Evolutionary conservation across 2,329 filamentous ascomycete species (phyloP).

Genomic region (Curvularia eragrostidis): DNA sequence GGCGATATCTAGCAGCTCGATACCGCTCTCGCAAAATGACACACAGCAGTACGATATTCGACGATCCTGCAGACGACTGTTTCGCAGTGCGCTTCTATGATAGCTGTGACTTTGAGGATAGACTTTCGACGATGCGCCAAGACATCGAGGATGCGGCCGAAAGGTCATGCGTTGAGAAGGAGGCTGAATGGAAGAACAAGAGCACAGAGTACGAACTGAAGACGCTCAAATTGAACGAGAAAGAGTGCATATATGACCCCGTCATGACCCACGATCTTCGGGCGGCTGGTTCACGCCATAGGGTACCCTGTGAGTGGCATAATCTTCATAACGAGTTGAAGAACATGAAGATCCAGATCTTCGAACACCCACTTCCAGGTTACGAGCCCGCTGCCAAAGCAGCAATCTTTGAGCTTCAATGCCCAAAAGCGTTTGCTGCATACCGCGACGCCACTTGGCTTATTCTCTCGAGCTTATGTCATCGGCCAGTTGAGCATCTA

Average conservation of each 20-base stretch:
- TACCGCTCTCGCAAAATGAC: slow-evolving; percentile 20
- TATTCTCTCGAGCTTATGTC: slow-evolving; percentile 52
- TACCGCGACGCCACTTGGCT: slow-evolving; percentile 63
- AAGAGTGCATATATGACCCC: slow-evolving; percentile 43
- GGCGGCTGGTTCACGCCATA: slow-evolving; percentile 15
- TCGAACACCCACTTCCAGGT: slow-evolving; percentile 60
- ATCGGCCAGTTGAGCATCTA: slow-evolving; percentile 3
- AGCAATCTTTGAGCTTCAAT: slow-evolving; percentile 60
- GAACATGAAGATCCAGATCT: slow-evolving; percentile 54
- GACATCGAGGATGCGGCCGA: slow-evolving; percentile 48
- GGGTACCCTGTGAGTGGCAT: slow-evolving; percentile 55
- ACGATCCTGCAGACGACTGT: slow-evolving; percentile 51
- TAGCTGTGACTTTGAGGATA: slow-evolving; percentile 24
- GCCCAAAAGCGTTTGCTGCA: slow-evolving; percentile 53
- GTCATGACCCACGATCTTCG: slow-evolving; percentile 20
- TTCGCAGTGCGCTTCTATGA: slow-evolving; percentile 59
- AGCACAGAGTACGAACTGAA: slow-evolving; percentile 25
- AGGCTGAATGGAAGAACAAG: slow-evolving; percentile 48
- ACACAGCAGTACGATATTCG: slow-evolving; percentile 56
- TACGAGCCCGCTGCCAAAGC: slow-evolving; percentile 48
- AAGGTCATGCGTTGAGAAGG: slow-evolving; percentile 42
- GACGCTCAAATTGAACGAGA: slow-evolving; percentile 35
- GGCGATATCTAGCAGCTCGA: slow-evolving; percentile 57
- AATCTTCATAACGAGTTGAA: slow-evolving; percentile 45
- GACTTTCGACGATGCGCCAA: slow-evolving; percentile 41